A percentile compares a stretch with the other conserved stretches of the same genome.
Evolutionary conservation across 2,329 filamentous ascomycete genomes (phyloP).

Genomic region (Chaetomium sp.): DNA sequence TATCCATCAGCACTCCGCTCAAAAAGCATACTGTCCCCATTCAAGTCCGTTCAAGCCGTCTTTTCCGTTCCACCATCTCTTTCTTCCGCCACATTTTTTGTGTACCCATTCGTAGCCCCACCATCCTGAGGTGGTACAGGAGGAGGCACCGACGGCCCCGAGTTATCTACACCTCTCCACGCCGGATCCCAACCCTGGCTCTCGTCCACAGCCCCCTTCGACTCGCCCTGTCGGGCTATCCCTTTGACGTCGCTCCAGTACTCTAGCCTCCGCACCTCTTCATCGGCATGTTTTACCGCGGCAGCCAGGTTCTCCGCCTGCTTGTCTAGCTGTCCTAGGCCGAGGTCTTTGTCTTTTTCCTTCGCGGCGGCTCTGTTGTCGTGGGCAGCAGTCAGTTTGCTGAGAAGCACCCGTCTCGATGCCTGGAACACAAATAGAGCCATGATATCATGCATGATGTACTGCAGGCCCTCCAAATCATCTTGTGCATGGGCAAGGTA

Average conservation of each 20-base stretch:
- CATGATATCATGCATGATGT: slow-evolving; percentile 81
- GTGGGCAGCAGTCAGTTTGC: slow-evolving; percentile 59
- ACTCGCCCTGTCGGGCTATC: slow-evolving; percentile 51
- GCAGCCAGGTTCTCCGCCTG: slow-evolving; percentile 63
- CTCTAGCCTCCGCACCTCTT: slow-evolving; percentile 72
- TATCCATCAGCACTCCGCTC: too few relatives aligned
- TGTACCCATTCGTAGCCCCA: neutral
- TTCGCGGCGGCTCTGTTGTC: slow-evolving; percentile 47
- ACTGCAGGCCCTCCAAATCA: slow-evolving; percentile 68
- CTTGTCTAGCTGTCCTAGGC: slow-evolving; percentile 35
- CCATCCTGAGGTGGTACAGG: slow-evolving; percentile 18
- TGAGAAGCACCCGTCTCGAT: slow-evolving; percentile 70
- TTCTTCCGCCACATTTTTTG: neutral
- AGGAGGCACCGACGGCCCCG: slow-evolving; percentile 37
- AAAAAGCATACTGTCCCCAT: too few relatives aligned
- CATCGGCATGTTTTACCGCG: slow-evolving; percentile 69
- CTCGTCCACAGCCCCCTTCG: slow-evolving; percentile 38
- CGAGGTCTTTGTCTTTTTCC: slow-evolving; percentile 38
- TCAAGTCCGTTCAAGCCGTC: too few relatives aligned
- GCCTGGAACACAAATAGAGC: slow-evolving; percentile 81
- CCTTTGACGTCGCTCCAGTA: slow-evolving; percentile 82
- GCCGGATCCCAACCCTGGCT: slow-evolving; percentile 38
- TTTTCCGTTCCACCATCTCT: too few relatives aligned
- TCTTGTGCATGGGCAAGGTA: slow-evolving; percentile 73
- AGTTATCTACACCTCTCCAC: slow-evolving; percentile 49